A percentile compares a stretch with the other conserved stretches of the same genome.
Conservation (phyloP, 371 early-diverging fungal genomes). For the Lichtheimia corymbifera region DNA sequence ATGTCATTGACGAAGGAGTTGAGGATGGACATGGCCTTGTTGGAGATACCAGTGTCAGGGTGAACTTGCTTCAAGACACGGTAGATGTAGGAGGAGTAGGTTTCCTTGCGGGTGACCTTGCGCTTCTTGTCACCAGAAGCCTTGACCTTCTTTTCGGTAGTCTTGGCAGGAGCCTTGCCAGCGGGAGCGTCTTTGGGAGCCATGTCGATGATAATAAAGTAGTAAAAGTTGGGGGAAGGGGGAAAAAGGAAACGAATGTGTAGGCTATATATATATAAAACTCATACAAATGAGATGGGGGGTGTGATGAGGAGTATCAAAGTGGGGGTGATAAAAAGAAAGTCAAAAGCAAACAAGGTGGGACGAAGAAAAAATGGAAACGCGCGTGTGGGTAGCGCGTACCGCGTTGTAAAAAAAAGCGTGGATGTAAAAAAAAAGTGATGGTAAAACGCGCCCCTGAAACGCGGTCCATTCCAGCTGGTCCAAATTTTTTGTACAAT, state of each 20-base stretch:
- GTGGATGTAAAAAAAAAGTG: background rate
- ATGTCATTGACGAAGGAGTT: constrained; percentile 98
- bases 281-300: background rate
- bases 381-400: background rate
- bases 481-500: constrained; percentile 7
- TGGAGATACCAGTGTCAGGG: constrained; percentile 96
- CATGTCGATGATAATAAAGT: constrained; percentile 27
- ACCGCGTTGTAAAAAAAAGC: background rate
- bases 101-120: constrained; percentile 71
- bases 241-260: background rate
- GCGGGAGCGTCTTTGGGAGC: constrained; percentile 54
- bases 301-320: background rate
- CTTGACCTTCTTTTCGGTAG: constrained; percentile 52
- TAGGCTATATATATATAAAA: constrained; percentile 1
- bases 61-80: constrained; percentile 92
- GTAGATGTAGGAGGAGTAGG: constrained; percentile 92
- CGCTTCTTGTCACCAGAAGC: constrained; percentile 64
- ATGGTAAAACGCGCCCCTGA: background rate
- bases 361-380: constrained; percentile 12
- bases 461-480: background rate
- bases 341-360: background rate
- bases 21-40: constrained; percentile 98
- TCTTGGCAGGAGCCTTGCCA: constrained; percentile 75
- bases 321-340: background rate
- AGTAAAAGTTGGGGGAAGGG: constrained; percentile 16